Percentiles rank a stretch among this genome's conserved stretches.
These are phyloP conservation scores for Saccharomycopsis guyanensis DNA, from an alignment of 805 yeast genomes.

Conservation along the genomic window DNA sequence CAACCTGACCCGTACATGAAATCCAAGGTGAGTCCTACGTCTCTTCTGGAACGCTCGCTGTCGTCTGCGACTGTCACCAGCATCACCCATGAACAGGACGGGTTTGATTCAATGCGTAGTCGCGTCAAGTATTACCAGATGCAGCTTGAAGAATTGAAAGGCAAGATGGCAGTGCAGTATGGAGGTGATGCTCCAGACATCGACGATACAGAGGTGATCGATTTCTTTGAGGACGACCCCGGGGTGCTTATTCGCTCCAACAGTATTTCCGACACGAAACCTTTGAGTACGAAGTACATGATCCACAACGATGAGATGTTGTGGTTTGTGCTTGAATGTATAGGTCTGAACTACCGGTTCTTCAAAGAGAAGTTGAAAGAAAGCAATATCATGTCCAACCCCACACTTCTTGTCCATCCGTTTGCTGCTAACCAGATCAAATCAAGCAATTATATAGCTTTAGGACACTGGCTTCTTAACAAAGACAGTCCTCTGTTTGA, in stretches of 20 bases:
- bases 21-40: too few species aligned
- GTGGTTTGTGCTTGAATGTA: background rate
- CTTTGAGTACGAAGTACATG: background rate
- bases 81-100: too few species aligned
- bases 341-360: background rate
- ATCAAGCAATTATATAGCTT: background rate
- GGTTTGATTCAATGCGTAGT: too few species aligned
- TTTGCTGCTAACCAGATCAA: slow-evolving; percentile 3
- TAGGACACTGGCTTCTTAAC: slow-evolving; percentile 3
- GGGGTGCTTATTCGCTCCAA: background rate
- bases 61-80: too few species aligned
- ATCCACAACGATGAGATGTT: background rate
- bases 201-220: background rate
- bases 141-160: too few species aligned
- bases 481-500: slow-evolving; percentile 1
- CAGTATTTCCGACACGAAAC: background rate
- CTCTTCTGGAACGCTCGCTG: too few species aligned
- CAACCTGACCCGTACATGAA: too few species aligned
- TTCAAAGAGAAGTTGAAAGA: slow-evolving; percentile 3
- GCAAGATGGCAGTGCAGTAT: too few species aligned
- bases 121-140: too few species aligned
- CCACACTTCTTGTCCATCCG: background rate
- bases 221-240: background rate
- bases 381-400: background rate
- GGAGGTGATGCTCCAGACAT: too few species aligned